Conservation (phyloP, 2,329 filamentous ascomycete species). For the Cordyceps cateniannulata region DNA sequence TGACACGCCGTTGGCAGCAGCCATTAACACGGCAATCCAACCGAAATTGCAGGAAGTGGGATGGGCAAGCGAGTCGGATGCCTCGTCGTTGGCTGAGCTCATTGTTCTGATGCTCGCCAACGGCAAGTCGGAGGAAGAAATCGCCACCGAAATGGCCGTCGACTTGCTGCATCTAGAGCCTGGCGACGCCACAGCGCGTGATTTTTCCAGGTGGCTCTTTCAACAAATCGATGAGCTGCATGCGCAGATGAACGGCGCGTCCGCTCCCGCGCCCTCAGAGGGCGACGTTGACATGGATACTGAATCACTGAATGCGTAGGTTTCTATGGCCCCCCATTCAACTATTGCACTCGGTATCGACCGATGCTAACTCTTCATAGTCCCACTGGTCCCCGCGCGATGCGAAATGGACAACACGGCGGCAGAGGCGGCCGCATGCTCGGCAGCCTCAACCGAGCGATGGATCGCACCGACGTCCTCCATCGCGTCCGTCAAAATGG, state of each 20-base stretch:
- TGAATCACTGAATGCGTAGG: slow-evolving; percentile 61
- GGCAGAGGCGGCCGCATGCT: slow-evolving; percentile 76
- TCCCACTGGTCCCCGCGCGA: slow-evolving; percentile 89
- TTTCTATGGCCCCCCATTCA: slow-evolving; percentile 17
- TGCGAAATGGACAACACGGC: slow-evolving; percentile 67
- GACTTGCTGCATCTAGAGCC: slow-evolving; percentile 78
- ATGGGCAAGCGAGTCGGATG: slow-evolving; percentile 76
- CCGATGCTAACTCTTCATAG: slow-evolving; percentile 45
- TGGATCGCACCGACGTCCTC: slow-evolving; percentile 74
- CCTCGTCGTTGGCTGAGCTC: slow-evolving; percentile 86
- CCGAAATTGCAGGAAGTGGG: slow-evolving; percentile 89
- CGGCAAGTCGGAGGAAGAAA: slow-evolving; percentile 85
- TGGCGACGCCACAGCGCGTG: slow-evolving; percentile 73
- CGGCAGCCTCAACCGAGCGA: slow-evolving; percentile 73
- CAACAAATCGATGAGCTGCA: slow-evolving; percentile 69
- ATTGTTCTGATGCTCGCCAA: slow-evolving; percentile 96
- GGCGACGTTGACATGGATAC: slow-evolving; percentile 51
- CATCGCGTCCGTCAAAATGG: slow-evolving; percentile 73
- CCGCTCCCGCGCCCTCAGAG: slow-evolving; percentile 17
- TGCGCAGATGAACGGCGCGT: slow-evolving; percentile 50
- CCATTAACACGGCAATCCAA: slow-evolving; percentile 75
- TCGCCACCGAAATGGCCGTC: slow-evolving; percentile 78
- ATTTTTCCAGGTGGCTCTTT: slow-evolving; percentile 93
- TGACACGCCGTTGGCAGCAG: slow-evolving; percentile 77
- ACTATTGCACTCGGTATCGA: too few relatives aligned